Evolutionary conservation across 2,329 filamentous ascomycete species (phyloP), one percentile per base, ranked within the genome.

Genomic region (Aspergillus floridensis): DNA sequence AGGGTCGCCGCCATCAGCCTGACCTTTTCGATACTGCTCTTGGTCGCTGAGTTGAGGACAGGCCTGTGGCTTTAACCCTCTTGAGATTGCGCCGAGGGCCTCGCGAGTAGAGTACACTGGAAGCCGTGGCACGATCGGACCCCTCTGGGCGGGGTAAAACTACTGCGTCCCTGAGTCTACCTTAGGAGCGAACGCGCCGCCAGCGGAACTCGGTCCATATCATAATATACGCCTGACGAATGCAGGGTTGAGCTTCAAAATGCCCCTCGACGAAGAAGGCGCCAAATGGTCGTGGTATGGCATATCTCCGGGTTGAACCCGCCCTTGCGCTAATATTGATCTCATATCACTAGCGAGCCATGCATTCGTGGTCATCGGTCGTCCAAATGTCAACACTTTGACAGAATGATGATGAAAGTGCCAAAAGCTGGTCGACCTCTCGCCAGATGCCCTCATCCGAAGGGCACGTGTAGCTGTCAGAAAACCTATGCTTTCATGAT

Each of bases 381-480:
- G 22, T 80, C 79, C 59, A 80, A 80, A 77, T 80, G 79, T 52
- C 75, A 76, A 57, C 79, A 81, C 64, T 78, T 76, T 55, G 79
- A 81, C 61, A 72, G 79, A 60, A 70, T 80, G 41, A 80, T 81
- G 76, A 77, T 81, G 66, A 79, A 79, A 66, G 79, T 81, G 22
- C 77, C 78, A 29, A 80, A 80, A 58, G 78, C 79, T 21, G 79
- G 79, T 12, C 74, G 79, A 19, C 79, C 79, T 19, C 71, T 81
- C 22, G 75, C 77, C 32, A 79, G 78, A 66, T 81, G 79, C 49
- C 77, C 79, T 26, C 79, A 81, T 67, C 74, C 75, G 4, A 76
- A 77, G 61, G 72, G 73, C 21, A 71, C 70, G 5, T 80, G 77
- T 62, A 75, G 72, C 56, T 79, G 77, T 57, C 69, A 76, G 60